Conservation (phyloP, 148 eudicot genomes). For the Talinum fruticosum region DNA sequence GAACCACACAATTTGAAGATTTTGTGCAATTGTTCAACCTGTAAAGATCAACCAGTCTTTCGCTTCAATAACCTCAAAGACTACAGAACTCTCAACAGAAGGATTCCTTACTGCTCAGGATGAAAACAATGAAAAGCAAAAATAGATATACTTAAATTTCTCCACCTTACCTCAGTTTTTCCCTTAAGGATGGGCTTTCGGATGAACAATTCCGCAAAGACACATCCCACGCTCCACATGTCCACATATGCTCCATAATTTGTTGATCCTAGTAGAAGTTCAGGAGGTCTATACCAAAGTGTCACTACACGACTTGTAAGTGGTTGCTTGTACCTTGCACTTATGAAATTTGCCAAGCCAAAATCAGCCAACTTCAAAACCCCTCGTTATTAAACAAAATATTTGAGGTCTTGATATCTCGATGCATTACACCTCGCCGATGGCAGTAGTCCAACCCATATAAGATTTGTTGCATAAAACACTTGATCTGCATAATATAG, state of each 20-base stretch:
- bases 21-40: constrained; percentile 96
- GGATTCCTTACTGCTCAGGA: background rate
- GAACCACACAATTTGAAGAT: constrained; percentile 90
- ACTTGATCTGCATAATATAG: constrained; percentile 63
- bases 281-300: constrained; percentile 98
- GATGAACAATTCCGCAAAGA: constrained; percentile 68
- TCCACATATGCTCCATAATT: constrained; percentile 73
- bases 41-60: constrained; percentile 56
- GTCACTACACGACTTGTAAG: constrained; percentile 95
- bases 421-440: constrained; percentile 71
- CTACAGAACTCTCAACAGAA: background rate
- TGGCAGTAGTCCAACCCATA: constrained; percentile 81
- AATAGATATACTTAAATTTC: too few relatives aligned
- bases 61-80: constrained; percentile 39
- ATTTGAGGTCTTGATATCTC: constrained; percentile 83
- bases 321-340: constrained; percentile 48
- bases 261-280: constrained; percentile 80
- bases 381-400: constrained; percentile 80
- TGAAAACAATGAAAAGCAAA: background rate
- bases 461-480: constrained; percentile 78
- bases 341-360: constrained; percentile 70
- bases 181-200: constrained; percentile 88
- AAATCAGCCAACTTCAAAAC: constrained; percentile 80
- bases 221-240: constrained; percentile 94
- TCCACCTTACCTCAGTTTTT: constrained; percentile 67